phyloP scores from a whole-genome alignment of 257 asterid genomes.

The Coffea eugenioides region DNA sequence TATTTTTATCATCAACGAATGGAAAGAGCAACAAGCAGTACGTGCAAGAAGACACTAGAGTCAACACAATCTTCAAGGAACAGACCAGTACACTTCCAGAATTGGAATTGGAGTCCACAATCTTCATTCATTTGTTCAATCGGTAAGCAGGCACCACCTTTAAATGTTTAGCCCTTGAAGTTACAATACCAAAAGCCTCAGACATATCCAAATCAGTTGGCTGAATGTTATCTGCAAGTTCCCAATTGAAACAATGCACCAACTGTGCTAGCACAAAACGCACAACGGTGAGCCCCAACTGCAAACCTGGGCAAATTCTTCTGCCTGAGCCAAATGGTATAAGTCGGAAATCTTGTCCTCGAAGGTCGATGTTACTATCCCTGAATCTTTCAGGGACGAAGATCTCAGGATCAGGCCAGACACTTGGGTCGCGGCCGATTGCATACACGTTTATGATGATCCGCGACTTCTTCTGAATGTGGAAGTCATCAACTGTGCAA shows the following conservation, averaged over 20 bases:
- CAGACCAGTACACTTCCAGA: neutral
- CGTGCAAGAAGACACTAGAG: too few relatives aligned
- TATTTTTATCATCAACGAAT: too few relatives aligned
- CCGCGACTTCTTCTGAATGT: constrained; percentile 11
- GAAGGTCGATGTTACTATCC: constrained; percentile 13
- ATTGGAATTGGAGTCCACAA: neutral
- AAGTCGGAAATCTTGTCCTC: constrained; percentile 27
- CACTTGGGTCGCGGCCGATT: constrained; percentile 22
- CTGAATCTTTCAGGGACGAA: constrained; percentile 28
- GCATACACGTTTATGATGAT: constrained; percentile 20
- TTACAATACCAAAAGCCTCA: constrained; percentile 29
- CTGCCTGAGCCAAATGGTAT: constrained; percentile 31
- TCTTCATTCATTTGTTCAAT: neutral
- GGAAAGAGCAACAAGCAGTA: too few relatives aligned
- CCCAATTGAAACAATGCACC: constrained; percentile 33
- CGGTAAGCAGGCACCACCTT: neutral
- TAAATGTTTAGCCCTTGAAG: constrained; percentile 22
- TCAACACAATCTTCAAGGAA: too few relatives aligned
- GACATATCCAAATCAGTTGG: constrained; percentile 32
- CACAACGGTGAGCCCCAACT: constrained; percentile 23
- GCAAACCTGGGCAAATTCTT: constrained; percentile 31
- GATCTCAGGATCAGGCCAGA: constrained; percentile 28
- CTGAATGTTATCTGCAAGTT: constrained; percentile 17
- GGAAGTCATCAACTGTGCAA: constrained; percentile 22
- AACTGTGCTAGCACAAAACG: constrained; percentile 25